Conservation (phyloP, 208 protist species). For the Leishmania martiniquensis region DNA sequence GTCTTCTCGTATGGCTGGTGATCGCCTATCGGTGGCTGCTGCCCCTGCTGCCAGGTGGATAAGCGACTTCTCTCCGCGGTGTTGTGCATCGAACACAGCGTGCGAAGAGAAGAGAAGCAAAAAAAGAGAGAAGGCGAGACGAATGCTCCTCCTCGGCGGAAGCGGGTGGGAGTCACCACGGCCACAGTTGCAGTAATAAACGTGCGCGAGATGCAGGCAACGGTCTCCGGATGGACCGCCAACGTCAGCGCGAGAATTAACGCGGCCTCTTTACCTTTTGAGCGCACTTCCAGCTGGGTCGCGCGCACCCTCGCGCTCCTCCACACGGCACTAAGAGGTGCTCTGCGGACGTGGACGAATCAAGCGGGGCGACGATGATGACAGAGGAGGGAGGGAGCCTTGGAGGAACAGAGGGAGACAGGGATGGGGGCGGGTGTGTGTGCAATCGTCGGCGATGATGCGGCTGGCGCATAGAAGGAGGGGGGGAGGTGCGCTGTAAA, state of each 20-base stretch:
- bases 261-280: not conserved
- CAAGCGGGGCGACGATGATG: too few relatives aligned
- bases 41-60: not conserved
- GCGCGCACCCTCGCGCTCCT: not conserved
- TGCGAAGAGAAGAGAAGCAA: too few relatives aligned
- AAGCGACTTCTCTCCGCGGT: not conserved
- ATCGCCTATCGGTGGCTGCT: conserved; percentile 12
- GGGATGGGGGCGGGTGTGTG: not conserved
- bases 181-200: too few relatives aligned
- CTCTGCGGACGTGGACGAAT: too few relatives aligned
- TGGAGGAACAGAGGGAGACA: not conserved
- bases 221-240: too few relatives aligned
- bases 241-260: not conserved
- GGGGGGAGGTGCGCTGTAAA: too few relatives aligned
- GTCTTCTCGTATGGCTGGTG: not conserved
- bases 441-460: not conserved
- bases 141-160: not conserved
- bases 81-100: conserved; percentile 8
- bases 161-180: not conserved
- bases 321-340: not conserved
- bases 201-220: not conserved
- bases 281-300: not conserved
- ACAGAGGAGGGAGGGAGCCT: too few relatives aligned
- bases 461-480: not conserved
- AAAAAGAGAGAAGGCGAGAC: not conserved